Conservation (phyloP, 805 yeast species). For the Saturnispora kantuleensis region DNA sequence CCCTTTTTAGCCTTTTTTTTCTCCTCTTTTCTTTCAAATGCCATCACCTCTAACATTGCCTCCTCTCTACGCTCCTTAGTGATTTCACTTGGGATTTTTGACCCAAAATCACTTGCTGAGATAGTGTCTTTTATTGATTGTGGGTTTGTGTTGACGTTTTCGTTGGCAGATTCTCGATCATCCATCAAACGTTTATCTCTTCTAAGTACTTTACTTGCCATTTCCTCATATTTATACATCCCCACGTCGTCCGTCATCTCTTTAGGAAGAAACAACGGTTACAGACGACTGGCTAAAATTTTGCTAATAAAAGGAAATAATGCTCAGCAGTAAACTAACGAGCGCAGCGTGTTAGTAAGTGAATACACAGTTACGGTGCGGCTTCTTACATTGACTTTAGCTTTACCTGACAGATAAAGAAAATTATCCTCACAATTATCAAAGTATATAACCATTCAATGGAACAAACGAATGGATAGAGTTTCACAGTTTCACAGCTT, state of each 20-base stretch:
- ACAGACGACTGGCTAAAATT: no score
- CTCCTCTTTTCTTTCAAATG: slow-evolving; percentile 8
- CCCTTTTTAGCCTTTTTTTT: slow-evolving; percentile 5
- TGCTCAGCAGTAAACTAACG: no score
- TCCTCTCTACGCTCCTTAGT: slow-evolving; percentile 15
- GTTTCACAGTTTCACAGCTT: no score
- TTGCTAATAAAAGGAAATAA: no score
- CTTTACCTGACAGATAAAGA: no score
- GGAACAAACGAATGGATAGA: no score
- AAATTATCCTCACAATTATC: no score
- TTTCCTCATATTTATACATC: slow-evolving; percentile 53
- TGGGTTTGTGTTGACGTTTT: slow-evolving; percentile 54
- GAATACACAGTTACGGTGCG: no score
- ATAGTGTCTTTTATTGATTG: slow-evolving; percentile 63
- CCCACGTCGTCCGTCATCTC: slow-evolving; percentile 11
- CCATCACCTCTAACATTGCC: slow-evolving; percentile 6
- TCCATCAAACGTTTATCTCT: slow-evolving; percentile 46
- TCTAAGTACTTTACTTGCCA: slow-evolving; percentile 66
- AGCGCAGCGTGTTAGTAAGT: no score
- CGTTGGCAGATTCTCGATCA: slow-evolving; percentile 26
- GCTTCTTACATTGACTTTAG: no score
- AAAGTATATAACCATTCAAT: no score
- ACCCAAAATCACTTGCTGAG: slow-evolving; percentile 58
- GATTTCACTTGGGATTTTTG: slow-evolving; percentile 19
- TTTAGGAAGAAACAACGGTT: not conserved